phyloP scores from a whole-genome alignment of 768 basidiomycete species.

The Serendipita sp. region DNA sequence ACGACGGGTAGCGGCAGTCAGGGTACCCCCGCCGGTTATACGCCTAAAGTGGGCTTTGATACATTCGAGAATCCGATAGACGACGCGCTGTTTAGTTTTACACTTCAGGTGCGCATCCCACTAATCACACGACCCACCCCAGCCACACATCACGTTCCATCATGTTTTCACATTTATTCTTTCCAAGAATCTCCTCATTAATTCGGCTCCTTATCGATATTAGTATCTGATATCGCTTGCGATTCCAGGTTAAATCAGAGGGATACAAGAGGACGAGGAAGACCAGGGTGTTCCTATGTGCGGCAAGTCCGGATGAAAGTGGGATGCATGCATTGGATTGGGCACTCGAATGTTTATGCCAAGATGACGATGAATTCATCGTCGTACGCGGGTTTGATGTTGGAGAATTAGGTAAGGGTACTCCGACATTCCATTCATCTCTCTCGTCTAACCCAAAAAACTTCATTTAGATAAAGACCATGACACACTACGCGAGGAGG shows the following conservation, averaged over 20 bases:
- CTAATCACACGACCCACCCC: not conserved
- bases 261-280: conserved; percentile 58
- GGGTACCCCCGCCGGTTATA: conserved; percentile 16
- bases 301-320: conserved; percentile 74
- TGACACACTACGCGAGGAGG: conserved; percentile 64
- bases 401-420: conserved; percentile 53
- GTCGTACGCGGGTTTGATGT: conserved; percentile 82
- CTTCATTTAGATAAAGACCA: conserved; percentile 48
- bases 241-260: conserved; percentile 47
- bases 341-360: conserved; percentile 69
- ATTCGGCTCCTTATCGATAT: not conserved
- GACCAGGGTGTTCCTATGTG: conserved; percentile 81
- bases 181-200: not conserved
- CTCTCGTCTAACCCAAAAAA: not conserved
- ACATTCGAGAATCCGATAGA: conserved; percentile 62
- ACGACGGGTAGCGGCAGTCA: not conserved
- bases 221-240: not conserved
- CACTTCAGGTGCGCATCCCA: conserved; percentile 30
- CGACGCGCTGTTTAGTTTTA: conserved; percentile 76
- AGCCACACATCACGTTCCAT: conserved; percentile 1
- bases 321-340: conserved; percentile 82
- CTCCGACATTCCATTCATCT: no score
- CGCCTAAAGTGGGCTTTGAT: conserved; percentile 69
- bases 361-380: conserved; percentile 84
- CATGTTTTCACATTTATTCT: not conserved